Base-by-base conservation (phyloP, 2,329 filamentous ascomycete genomes). In the Paraphaeosphaeria sporulosa region DNA sequence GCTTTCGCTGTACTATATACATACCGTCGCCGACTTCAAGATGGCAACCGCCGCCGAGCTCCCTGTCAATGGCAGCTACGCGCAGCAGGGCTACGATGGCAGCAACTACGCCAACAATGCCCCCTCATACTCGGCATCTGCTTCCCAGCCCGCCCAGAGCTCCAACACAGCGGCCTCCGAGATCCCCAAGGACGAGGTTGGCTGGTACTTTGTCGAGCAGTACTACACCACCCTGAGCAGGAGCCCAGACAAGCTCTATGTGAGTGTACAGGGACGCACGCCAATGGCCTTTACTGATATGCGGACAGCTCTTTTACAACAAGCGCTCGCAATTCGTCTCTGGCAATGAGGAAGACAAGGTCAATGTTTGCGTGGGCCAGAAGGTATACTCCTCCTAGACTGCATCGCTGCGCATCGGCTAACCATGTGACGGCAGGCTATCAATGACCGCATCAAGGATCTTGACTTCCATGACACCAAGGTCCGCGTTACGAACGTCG, bases 151-250 rank as follows among this genome's bases (percentile, higher is more conserved):
- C 23, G 59, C 72, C 63, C 72, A 74, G 63, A 61, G 67, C 27
- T 63, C 65, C 62, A 69, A 64, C 67, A 67, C 70, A 23, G 55
- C 72, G 34, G 68, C 73, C 27, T 69, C 73, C 25, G 81, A 84
- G 46, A 85, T 87, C 64, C 83, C 83, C 71, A 97, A 97, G 84
- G 93, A 97, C 78, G 93, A 98, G 83, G 93, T 99, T 69, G 95
- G 93, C 80, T 99, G 95, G 95, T 98, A 94, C 83, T 99, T 99
- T 71, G 95, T 99, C 60, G 94, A 98, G 86, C 93, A 97, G 81
- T 99, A 97, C 85, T 99, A 99, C 83, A 98, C 92, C 71, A 99
- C 93, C 64, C 83, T 99, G 76, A 97, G 94, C 88, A 94, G 94
- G 81, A 91, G 85, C 68, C 94, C 95, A 23, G 93, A 97, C 77